These are phyloP conservation scores for Didymella segeticola DNA, from an alignment of 2,329 filamentous ascomycete species.

Conservation along the genomic window DNA sequence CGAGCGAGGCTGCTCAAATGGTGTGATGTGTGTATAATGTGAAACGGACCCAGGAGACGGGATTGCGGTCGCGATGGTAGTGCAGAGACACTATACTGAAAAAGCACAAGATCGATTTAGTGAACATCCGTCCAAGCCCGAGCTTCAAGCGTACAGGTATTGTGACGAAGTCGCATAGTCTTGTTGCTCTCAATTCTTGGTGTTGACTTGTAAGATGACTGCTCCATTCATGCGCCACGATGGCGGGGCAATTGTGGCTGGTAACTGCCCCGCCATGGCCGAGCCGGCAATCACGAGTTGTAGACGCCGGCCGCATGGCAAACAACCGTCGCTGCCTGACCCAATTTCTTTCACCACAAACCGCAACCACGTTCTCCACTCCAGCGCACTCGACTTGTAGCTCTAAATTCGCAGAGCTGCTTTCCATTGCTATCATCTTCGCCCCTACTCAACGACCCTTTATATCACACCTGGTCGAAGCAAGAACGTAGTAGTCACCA, in stretches of 20 bases:
- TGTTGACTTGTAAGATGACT: not conserved
- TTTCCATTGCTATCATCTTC: not conserved
- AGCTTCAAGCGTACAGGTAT: not conserved
- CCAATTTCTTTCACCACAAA: slow-evolving; percentile 18
- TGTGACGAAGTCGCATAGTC: not conserved
- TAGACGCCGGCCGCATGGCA: slow-evolving; percentile 12
- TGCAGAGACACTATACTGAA: slow-evolving; percentile 7
- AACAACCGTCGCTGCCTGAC: slow-evolving; percentile 18
- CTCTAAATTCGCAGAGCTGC: not conserved
- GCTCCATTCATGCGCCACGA: slow-evolving; percentile 7
- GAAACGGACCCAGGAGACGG: slow-evolving; percentile 14
- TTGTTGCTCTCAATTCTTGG: not conserved
- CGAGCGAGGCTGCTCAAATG: slow-evolving; percentile 10
- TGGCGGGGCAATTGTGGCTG: slow-evolving; percentile 16
- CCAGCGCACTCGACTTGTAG: not conserved
- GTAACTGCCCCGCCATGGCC: slow-evolving; percentile 21
- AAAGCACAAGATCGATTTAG: slow-evolving; percentile 7
- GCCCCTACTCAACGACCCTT: not conserved
- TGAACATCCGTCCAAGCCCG: not conserved
- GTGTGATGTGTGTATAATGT: slow-evolving; percentile 16
- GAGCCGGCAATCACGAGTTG: slow-evolving; percentile 23
- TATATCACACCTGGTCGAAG: not conserved
- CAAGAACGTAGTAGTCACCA: slow-evolving; percentile 22
- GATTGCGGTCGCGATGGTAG: slow-evolving; percentile 8
- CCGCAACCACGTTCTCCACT: not conserved